Base-by-base conservation (phyloP, 768 basidiomycete species). In the Boletus subcaerulescens region DNA sequence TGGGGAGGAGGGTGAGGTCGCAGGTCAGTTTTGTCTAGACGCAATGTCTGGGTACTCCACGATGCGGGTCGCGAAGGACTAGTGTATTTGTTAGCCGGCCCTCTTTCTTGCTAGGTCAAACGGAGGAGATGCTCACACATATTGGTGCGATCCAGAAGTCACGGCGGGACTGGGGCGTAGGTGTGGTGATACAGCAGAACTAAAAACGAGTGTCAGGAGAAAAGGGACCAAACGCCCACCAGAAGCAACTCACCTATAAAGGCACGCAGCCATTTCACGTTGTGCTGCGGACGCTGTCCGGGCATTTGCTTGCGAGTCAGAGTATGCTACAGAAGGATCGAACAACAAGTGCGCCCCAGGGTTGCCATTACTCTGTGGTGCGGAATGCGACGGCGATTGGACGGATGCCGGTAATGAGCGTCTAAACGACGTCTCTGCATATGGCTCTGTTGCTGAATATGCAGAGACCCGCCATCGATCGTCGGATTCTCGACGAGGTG, bases 151-250 rank as follows among this genome's bases (percentile, higher is more conserved):
- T 43, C 29, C 52, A 17, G 53, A 31, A 38, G 15, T 42, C 45
- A 29, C 26, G 22, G 50, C 11, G 17, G 60, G 42, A 31, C 50
- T 60, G 32, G 59, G 54, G 36, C 68, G 59, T 22, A 81, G 52
- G 46, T 81, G 76, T 3, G 80, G 74, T 49, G 83, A 80, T 20
- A 86, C 80, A 35, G 83, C 76, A 48, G 80, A 76, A 60, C 84
- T 84, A 59, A 32, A 50, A 22, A 46, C 11, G 47, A n/a, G 26
- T 17, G 32, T 59, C 56, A 67, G 43, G 5, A 47, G 22, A 24
- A 49, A 22, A 60, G 4, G 5, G 32, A 14, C 14, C 18, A 24
- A 36, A 29, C 3, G 9, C 18, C 38, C 7, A 38, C n/a, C 10
- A 24, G 14, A 31, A 4, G 5, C 18, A 48, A 43, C 77, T 46